phyloP scores from a whole-genome alignment of 208 protist species.

The Naegleria fowleri region DNA sequence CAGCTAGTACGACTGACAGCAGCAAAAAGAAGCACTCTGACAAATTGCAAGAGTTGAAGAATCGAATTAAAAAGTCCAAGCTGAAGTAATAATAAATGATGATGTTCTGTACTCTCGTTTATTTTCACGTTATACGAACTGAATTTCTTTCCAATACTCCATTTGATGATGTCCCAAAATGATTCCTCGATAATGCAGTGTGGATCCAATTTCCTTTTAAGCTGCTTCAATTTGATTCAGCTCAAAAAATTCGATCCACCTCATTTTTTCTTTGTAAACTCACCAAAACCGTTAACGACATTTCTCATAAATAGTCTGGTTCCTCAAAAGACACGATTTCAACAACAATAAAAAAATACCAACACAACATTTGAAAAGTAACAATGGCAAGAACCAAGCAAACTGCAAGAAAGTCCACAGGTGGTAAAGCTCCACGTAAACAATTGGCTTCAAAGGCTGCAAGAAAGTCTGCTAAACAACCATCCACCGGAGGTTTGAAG shows the following conservation, averaged over 20 bases:
- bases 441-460: constrained; percentile 84
- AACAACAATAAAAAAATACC: neutral
- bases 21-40: too few species aligned
- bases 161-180: too few species aligned
- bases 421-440: constrained; percentile 90
- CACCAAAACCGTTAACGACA: neutral
- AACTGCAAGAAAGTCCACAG: constrained; percentile 92
- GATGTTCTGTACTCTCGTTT: too few species aligned
- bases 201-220: too few species aligned
- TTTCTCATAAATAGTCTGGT: too few species aligned
- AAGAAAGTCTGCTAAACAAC: constrained; percentile 67
- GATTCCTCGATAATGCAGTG: too few species aligned
- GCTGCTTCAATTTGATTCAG: too few species aligned
- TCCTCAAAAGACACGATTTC: too few species aligned
- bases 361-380: neutral
- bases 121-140: too few species aligned
- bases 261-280: neutral
- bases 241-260: neutral
- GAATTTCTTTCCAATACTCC: too few species aligned
- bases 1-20: neutral
- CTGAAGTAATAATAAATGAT: neutral
- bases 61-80: neutral
- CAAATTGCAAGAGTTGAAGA: neutral
- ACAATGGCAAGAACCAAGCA: constrained; percentile 73
- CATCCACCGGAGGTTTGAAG: constrained; percentile 72